Evolutionary conservation across 2,329 filamentous ascomycete species (phyloP).

Genomic region (Neonectria sp.): DNA sequence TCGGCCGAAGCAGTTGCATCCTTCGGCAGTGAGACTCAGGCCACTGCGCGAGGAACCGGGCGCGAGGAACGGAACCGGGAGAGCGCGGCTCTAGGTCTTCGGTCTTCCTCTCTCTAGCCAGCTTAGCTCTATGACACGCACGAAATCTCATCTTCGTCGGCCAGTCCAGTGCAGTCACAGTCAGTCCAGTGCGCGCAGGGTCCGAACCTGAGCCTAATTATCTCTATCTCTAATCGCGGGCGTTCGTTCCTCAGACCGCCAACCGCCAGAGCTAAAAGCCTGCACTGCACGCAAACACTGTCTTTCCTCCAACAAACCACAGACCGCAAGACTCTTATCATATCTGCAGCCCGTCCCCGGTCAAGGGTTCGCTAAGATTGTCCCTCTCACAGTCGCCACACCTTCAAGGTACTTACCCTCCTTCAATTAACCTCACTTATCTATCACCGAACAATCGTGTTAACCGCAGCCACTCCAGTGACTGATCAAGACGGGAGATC

Average conservation of each 20-base stretch:
- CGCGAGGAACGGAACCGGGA: not conserved
- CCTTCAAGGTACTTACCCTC: not conserved
- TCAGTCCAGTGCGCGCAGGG: too few relatives aligned
- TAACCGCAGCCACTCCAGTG: conserved; percentile 11
- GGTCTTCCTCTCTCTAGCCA: too few relatives aligned
- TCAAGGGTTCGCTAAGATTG: conserved; percentile 22
- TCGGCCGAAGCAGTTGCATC: conserved; percentile 8
- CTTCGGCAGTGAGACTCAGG: not conserved
- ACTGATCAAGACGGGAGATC: conserved; percentile 14
- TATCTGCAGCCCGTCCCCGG: conserved; percentile 14
- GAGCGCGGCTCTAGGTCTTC: conserved; percentile 3
- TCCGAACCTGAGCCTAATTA: too few relatives aligned
- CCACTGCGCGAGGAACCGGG: not conserved
- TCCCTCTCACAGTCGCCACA: conserved; percentile 6
- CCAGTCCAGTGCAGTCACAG: too few relatives aligned
- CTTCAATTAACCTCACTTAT: not conserved
- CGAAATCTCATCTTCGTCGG: not conserved
- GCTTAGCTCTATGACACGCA: not conserved
- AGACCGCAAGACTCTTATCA: conserved; percentile 2
- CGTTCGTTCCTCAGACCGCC: not conserved
- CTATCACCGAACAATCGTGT: not conserved
- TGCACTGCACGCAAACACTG: conserved; percentile 6
- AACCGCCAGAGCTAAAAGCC: not conserved
- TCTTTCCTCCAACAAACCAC: conserved; percentile 5
- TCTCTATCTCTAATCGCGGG: too few relatives aligned